Percentiles rank a stretch among this genome's conserved stretches.
phyloP scores from a whole-genome alignment of 31 red algal species.

The Porphyra umbilicalis region DNA sequence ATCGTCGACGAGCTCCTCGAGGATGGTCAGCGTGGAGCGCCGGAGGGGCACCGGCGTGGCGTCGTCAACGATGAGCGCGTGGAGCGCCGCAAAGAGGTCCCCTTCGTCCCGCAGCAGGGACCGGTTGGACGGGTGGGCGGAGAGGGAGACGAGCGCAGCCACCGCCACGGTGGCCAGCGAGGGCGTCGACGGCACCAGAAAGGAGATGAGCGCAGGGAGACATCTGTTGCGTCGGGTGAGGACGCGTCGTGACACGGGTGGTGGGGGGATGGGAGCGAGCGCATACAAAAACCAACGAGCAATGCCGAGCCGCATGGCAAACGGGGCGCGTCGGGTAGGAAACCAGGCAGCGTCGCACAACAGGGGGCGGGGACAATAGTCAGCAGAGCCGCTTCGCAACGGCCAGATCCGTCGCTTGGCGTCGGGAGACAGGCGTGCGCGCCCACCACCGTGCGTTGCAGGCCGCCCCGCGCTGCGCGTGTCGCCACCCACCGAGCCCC shows the following conservation, averaged over 20 bases:
- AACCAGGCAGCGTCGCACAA: no score
- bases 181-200: conserved; percentile 23
- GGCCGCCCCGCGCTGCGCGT: no score
- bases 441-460: no score
- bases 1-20: conserved; percentile 57
- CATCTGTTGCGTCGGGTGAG: no score
- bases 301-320: no score
- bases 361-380: no score
- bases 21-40: conserved; percentile 39
- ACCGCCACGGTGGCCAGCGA: conserved; percentile 56
- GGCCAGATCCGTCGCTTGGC: no score
- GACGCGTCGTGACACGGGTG: no score
- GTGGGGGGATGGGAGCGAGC: neutral
- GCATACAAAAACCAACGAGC: neutral
- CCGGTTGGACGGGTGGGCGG: conserved; percentile 56
- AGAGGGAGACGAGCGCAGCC: conserved; percentile 47
- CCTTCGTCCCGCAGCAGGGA: conserved; percentile 50
- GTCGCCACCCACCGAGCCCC: no score
- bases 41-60: conserved; percentile 14
- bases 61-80: conserved; percentile 31
- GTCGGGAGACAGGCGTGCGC: no score
- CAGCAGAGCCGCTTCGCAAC: no score
- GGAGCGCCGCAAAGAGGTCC: conserved; percentile 32
- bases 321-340: no score
- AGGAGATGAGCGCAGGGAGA: conserved; percentile 51